Evolutionary conservation across 768 basidiomycete species (phyloP).

Genomic region (Leucocoprinus birnbaumii): DNA sequence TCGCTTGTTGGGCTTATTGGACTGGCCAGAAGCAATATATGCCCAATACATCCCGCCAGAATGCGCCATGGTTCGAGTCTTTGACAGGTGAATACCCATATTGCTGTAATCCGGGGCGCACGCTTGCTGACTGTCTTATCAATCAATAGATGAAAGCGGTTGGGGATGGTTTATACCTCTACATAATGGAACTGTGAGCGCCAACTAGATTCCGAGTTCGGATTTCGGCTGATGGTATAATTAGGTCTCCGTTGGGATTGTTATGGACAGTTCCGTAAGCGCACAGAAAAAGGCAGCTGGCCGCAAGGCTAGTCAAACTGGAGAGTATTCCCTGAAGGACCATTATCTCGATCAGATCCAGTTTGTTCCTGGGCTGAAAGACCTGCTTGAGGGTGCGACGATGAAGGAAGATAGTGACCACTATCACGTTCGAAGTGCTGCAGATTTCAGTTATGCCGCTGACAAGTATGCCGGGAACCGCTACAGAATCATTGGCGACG

Average conservation of each 20-base stretch:
- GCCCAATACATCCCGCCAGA: slow-evolving; percentile 27
- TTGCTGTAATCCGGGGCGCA: background rate
- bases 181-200: slow-evolving; percentile 31
- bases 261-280: slow-evolving; percentile 37
- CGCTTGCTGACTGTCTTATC: background rate
- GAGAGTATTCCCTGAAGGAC: slow-evolving; percentile 17
- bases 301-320: slow-evolving; percentile 10
- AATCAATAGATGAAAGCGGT: slow-evolving; percentile 41
- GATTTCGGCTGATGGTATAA: background rate
- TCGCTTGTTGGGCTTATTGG: slow-evolving; percentile 37
- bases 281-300: slow-evolving; percentile 23
- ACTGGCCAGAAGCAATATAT: slow-evolving; percentile 24
- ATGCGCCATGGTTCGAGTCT: slow-evolving; percentile 34
- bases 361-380: slow-evolving; percentile 21
- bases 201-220: no score
- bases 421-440: slow-evolving; percentile 22
- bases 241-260: slow-evolving; percentile 48
- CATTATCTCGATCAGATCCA: slow-evolving; percentile 28
- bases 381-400: slow-evolving; percentile 23
- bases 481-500: slow-evolving; percentile 32
- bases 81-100: slow-evolving; percentile 20
- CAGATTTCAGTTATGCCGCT: slow-evolving; percentile 34
- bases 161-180: slow-evolving; percentile 63
- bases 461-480: slow-evolving; percentile 26
- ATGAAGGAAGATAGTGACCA: slow-evolving; percentile 17